These are phyloP conservation scores for Yamadazyma jaroonii DNA, from an alignment of 1,139 yeast genomes.

Conservation along the genomic window DNA sequence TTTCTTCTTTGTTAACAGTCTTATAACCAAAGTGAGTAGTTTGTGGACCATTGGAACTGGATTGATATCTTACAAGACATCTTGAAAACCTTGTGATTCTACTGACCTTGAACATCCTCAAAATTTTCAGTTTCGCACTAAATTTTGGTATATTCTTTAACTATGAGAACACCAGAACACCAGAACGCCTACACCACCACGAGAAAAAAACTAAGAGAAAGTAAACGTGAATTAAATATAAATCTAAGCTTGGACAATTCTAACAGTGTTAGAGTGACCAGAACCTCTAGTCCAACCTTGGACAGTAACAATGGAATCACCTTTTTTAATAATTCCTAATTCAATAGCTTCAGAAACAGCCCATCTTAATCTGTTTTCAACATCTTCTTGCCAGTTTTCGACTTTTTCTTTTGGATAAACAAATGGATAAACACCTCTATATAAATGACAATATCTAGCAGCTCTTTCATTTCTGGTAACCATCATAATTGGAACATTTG, in stretches of 20 bases:
- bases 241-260: slow-evolving; percentile 55
- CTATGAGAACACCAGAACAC: too few relatives aligned
- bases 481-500: slow-evolving; percentile 96
- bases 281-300: slow-evolving; percentile 99
- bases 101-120: not conserved
- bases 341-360: slow-evolving; percentile 89
- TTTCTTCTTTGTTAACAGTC: slow-evolving; percentile 76
- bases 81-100: not conserved
- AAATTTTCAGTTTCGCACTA: not conserved
- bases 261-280: slow-evolving; percentile 98
- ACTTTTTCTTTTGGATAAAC: slow-evolving; percentile 66
- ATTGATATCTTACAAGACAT: slow-evolving; percentile 2
- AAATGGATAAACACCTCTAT: slow-evolving; percentile 98
- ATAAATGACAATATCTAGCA: slow-evolving; percentile 93
- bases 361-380: slow-evolving; percentile 90
- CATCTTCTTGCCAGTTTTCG: slow-evolving; percentile 94
- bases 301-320: slow-evolving; percentile 89
- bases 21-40: slow-evolving; percentile 94
- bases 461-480: slow-evolving; percentile 93
- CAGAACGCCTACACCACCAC: too few relatives aligned
- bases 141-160: too few relatives aligned
- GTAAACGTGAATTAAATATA: not conserved
- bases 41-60: slow-evolving; percentile 5
- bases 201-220: too few relatives aligned
- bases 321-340: slow-evolving; percentile 80